phyloP scores from a whole-genome alignment of 805 yeast genomes.

The Suhomyces sp. region DNA sequence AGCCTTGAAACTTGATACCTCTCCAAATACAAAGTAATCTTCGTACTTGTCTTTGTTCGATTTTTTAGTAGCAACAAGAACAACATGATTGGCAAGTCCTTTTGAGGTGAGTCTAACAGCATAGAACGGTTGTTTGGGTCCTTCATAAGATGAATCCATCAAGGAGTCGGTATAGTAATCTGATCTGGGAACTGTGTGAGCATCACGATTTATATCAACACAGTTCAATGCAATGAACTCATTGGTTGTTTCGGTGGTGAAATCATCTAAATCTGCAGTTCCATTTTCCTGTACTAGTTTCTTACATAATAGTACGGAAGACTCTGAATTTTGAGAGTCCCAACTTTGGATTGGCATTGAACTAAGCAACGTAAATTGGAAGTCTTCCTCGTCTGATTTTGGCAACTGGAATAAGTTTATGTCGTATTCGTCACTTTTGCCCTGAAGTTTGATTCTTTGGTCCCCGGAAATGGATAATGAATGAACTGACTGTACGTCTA shows the following conservation, averaged over 20 bases:
- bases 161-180: conserved; percentile 28
- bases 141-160: conserved; percentile 58
- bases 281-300: conserved; percentile 7
- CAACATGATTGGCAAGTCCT: conserved; percentile 44
- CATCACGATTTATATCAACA: conserved; percentile 38
- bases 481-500: conserved; percentile 5
- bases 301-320: conserved; percentile 22
- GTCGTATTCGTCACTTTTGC: neutral
- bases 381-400: neutral
- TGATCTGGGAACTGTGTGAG: conserved; percentile 52
- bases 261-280: conserved; percentile 26
- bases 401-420: conserved; percentile 7
- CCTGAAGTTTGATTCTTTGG: conserved; percentile 3
- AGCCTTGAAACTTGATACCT: conserved; percentile 23
- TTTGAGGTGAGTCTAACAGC: conserved; percentile 43
- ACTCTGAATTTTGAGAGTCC: conserved; percentile 8
- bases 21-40: conserved; percentile 38
- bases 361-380: conserved; percentile 19
- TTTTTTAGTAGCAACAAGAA: conserved; percentile 46
- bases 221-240: conserved; percentile 44
- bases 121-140: conserved; percentile 45
- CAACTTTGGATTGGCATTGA: conserved; percentile 11
- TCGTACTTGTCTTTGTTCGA: conserved; percentile 10
- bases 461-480: neutral
- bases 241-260: conserved; percentile 34